phyloP scores from a whole-genome alignment of 2,329 filamentous ascomycete species.

The Sarocladium brachiariae region DNA sequence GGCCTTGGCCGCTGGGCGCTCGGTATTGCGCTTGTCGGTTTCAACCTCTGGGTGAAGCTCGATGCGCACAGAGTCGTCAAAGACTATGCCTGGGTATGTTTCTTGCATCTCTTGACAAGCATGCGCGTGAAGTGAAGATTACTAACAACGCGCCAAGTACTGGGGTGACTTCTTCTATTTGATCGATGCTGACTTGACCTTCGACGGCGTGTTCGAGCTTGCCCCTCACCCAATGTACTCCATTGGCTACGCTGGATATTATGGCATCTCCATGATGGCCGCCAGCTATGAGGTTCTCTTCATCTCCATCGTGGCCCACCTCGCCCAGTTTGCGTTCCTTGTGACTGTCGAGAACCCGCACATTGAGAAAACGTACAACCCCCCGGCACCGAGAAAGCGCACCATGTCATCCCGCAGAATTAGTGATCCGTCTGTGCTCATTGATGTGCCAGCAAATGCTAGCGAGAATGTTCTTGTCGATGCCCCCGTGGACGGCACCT shows the following conservation, averaged over 20 bases:
- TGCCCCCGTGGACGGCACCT: background rate
- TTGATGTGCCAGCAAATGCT: conserved; percentile 20
- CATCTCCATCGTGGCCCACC: conserved; percentile 92
- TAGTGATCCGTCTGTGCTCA: conserved; percentile 21
- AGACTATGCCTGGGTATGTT: conserved; percentile 76
- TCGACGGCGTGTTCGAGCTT: conserved; percentile 98
- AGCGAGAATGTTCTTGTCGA: conserved; percentile 19
- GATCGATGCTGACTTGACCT: conserved; percentile 94
- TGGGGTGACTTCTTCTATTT: conserved; percentile 99
- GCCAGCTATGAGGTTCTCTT: conserved; percentile 96
- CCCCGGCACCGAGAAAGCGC: conserved; percentile 66
- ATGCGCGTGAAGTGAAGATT: background rate
- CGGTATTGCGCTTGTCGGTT: conserved; percentile 73
- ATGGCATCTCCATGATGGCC: conserved; percentile 96
- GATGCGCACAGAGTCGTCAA: conserved; percentile 97
- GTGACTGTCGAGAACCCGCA: conserved; percentile 91
- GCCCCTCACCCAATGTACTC: conserved; percentile 99
- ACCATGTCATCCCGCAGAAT: conserved; percentile 25
- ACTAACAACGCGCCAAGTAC: conserved; percentile 39
- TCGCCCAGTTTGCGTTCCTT: conserved; percentile 90
- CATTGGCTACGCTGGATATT: conserved; percentile 95
- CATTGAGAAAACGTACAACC: conserved; percentile 96
- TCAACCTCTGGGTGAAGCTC: conserved; percentile 98
- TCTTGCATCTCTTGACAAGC: background rate
- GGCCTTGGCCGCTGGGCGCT: conserved; percentile 69